phyloP scores from a whole-genome alignment of 2,329 filamentous ascomycete species.

The Escovopsis sp. region DNA sequence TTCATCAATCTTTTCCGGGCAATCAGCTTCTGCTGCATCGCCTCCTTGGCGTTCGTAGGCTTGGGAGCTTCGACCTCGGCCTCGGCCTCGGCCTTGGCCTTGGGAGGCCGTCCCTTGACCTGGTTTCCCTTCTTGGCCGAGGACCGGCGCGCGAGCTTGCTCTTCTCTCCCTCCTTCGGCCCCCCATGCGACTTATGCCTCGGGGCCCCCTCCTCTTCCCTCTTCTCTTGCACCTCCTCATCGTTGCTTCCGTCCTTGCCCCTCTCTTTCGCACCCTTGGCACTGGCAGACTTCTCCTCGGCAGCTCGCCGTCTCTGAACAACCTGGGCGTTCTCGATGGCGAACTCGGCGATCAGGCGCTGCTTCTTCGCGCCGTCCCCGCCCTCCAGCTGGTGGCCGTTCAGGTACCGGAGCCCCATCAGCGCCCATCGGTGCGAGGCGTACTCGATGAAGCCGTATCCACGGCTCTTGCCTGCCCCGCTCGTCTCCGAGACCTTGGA shows the following conservation, averaged over 20 bases:
- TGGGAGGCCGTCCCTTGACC: conserved; percentile 11
- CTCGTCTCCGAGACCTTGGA: conserved; percentile 65
- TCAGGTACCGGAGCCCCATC: conserved; percentile 89
- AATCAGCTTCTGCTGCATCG: conserved; percentile 60
- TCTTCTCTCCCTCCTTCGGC: conserved; percentile 15
- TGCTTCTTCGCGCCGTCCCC: conserved; percentile 63
- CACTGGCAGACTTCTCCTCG: conserved; percentile 19
- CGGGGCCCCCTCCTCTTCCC: neutral
- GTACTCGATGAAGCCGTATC: conserved; percentile 97
- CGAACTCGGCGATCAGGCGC: conserved; percentile 87
- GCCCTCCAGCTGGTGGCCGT: conserved; percentile 53
- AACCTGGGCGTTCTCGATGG: conserved; percentile 95
- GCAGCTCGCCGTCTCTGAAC: conserved; percentile 52
- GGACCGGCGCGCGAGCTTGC: conserved; percentile 13
- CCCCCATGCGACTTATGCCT: neutral
- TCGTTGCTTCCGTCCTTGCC: neutral
- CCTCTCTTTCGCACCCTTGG: conserved; percentile 12
- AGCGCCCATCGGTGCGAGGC: conserved; percentile 83
- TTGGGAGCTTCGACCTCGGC: conserved; percentile 16
- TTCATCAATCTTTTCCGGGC: conserved; percentile 70
- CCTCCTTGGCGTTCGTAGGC: conserved; percentile 21
- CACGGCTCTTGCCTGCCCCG: conserved; percentile 71
- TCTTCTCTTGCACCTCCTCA: neutral
- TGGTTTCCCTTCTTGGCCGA: conserved; percentile 3
- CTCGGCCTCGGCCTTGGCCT: conserved; percentile 3